These are phyloP conservation scores for Pichia rugopelliculosa DNA, from an alignment of 805 yeast genomes.

Conservation along the genomic window DNA sequence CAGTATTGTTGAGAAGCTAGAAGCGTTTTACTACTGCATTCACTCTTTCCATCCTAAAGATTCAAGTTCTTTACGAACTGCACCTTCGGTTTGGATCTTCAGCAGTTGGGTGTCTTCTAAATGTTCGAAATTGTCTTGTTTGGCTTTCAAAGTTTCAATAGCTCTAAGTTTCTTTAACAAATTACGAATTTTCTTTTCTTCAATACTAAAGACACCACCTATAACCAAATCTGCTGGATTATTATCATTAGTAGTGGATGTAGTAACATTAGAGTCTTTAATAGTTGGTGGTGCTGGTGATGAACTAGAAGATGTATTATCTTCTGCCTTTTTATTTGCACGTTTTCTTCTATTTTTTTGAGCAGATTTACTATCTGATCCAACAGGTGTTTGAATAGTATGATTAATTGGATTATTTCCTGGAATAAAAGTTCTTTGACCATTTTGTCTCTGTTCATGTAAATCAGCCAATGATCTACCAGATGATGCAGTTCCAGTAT, in stretches of 20 bases:
- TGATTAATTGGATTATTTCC: slow-evolving; percentile 21
- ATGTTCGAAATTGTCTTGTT: slow-evolving; percentile 74
- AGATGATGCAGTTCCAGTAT: slow-evolving; percentile 27
- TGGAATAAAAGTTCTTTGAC: slow-evolving; percentile 7
- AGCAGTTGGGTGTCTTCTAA: slow-evolving; percentile 89
- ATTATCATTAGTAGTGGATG: slow-evolving; percentile 3
- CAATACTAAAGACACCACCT: slow-evolving; percentile 63
- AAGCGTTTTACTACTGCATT: too few species aligned
- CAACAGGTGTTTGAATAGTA: slow-evolving; percentile 45
- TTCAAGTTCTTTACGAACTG: slow-evolving; percentile 66
- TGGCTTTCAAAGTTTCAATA: slow-evolving; percentile 82
- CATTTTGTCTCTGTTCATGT: slow-evolving; percentile 32
- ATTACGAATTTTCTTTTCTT: slow-evolving; percentile 88
- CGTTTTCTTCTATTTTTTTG: slow-evolving; percentile 59
- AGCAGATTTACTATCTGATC: slow-evolving; percentile 46
- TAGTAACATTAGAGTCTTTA: slow-evolving; percentile 8
- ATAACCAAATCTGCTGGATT: slow-evolving; percentile 32
- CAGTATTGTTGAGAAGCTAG: too few species aligned
- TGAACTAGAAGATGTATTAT: slow-evolving; percentile 3
- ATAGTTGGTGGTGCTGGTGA: background rate
- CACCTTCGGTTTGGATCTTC: slow-evolving; percentile 81
- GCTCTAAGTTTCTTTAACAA: slow-evolving; percentile 90
- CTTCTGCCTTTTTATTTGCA: slow-evolving; percentile 43
- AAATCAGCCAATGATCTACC: slow-evolving; percentile 51
- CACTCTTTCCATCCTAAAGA: slow-evolving; percentile 53